Evolutionary conservation across 371 early-diverging fungal genomes (phyloP).

Genomic region (Fennellomyces sp.): DNA sequence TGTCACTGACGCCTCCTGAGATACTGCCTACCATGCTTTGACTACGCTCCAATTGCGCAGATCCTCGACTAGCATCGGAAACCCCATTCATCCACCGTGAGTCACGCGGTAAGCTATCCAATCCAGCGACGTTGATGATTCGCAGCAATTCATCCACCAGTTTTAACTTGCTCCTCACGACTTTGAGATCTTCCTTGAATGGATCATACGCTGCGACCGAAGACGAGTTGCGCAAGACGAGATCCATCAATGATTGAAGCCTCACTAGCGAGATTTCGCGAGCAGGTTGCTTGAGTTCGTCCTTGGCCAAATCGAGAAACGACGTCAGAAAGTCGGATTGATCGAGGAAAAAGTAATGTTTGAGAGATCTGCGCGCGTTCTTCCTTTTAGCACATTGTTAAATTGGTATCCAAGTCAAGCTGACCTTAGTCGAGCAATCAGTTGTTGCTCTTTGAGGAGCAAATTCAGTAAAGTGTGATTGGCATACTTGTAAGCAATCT

Average conservation of each 20-base stretch:
- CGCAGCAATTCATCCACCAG: slow-evolving; percentile 75
- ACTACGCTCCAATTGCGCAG: slow-evolving; percentile 22
- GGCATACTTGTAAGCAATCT: slow-evolving; percentile 75
- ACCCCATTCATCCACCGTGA: slow-evolving; percentile 10
- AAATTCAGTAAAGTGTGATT: slow-evolving; percentile 74
- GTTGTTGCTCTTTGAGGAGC: slow-evolving; percentile 68
- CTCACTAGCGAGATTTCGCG: slow-evolving; percentile 71
- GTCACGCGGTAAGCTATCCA: slow-evolving; percentile 27
- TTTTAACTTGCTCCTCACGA: slow-evolving; percentile 62
- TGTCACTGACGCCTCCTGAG: slow-evolving; percentile 7
- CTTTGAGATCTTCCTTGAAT: slow-evolving; percentile 84
- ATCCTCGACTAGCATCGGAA: neutral
- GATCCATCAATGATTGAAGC: slow-evolving; percentile 85
- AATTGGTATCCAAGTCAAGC: neutral
- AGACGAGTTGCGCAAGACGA: slow-evolving; percentile 86
- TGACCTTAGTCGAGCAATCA: slow-evolving; percentile 77
- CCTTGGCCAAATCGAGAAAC: slow-evolving; percentile 86
- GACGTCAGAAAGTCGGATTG: slow-evolving; percentile 93
- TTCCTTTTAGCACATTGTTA: neutral
- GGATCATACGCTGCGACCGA: slow-evolving; percentile 80
- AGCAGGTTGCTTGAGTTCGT: slow-evolving; percentile 70
- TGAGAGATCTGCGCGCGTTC: slow-evolving; percentile 74
- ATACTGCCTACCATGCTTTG: slow-evolving; percentile 26
- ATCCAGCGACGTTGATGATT: slow-evolving; percentile 59
- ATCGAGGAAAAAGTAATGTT: slow-evolving; percentile 91